phyloP scores from a whole-genome alignment of 192 early-diverging fungal species.

The Coemansia sp. region DNA sequence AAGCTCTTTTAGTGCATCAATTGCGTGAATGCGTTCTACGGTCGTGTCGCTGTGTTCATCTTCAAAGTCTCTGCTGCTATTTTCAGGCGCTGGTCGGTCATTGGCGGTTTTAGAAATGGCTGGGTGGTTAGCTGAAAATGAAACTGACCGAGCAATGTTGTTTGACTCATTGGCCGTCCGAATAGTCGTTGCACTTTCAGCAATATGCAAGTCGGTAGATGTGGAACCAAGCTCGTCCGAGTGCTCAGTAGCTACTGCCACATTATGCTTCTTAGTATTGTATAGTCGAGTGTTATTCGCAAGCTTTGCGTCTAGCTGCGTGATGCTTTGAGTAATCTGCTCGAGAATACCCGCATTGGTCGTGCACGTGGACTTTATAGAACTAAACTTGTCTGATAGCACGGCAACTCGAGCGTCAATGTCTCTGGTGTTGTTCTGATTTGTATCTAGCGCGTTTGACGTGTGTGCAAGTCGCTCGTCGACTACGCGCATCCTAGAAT shows the following conservation, averaged over 20 bases:
- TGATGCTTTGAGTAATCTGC: not conserved
- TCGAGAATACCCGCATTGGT: not conserved
- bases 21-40: slow-evolving; percentile 3
- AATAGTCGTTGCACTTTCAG: slow-evolving; percentile 20
- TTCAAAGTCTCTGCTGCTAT: not conserved
- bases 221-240: not conserved
- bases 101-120: not conserved
- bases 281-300: not conserved
- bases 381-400: not conserved
- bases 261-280: not conserved
- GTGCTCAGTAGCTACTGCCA: slow-evolving; percentile 3
- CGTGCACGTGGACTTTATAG: not conserved
- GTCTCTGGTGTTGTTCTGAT: not conserved
- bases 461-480: slow-evolving; percentile 10
- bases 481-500: not conserved
- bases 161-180: not conserved
- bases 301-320: not conserved
- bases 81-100: not conserved
- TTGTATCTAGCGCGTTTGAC: not conserved
- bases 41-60: not conserved
- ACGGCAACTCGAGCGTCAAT: not conserved
- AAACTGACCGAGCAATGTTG: not conserved
- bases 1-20: not conserved
- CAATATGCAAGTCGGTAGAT: slow-evolving; percentile 9
- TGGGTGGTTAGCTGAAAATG: not conserved